Evolutionary conservation across 495 filamentous ascomycete species (phyloP).

Genomic region (Penicillium arizonense): DNA sequence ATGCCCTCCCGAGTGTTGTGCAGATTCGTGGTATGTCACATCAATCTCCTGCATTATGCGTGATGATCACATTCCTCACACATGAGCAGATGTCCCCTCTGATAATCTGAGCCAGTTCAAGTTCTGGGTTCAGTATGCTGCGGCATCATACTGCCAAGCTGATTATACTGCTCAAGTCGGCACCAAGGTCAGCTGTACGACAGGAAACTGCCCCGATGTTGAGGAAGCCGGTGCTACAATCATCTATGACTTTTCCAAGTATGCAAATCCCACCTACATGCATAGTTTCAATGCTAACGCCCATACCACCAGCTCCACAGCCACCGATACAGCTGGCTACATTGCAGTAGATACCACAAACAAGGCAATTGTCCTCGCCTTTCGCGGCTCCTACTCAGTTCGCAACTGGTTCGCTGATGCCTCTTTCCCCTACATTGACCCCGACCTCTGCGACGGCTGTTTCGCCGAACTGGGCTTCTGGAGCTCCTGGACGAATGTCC

Average conservation of each 20-base stretch:
- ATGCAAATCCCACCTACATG: conserved; percentile 16
- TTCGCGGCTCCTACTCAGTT: conserved; percentile 62
- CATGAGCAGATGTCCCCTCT: conserved; percentile 22
- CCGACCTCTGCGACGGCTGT: conserved; percentile 49
- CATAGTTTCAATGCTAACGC: conserved; percentile 4
- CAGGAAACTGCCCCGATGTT: conserved; percentile 56
- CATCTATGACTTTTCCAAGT: conserved; percentile 58
- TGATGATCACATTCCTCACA: background rate
- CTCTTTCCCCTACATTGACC: conserved; percentile 35
- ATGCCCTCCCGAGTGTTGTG: conserved; percentile 12
- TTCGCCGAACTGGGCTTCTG: conserved; percentile 53
- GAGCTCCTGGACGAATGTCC: conserved; percentile 46
- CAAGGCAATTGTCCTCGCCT: conserved; percentile 59
- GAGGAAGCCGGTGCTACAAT: conserved; percentile 51
- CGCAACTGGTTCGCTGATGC: conserved; percentile 66
- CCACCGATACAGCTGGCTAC: conserved; percentile 63
- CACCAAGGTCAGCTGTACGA: conserved; percentile 52
- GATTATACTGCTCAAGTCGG: conserved; percentile 39
- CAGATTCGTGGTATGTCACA: conserved; percentile 17
- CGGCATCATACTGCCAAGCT: conserved; percentile 61
- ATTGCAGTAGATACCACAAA: conserved; percentile 60
- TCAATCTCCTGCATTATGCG: background rate
- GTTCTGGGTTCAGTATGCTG: conserved; percentile 68
- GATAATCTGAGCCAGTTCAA: conserved; percentile 48
- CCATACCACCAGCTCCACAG: conserved; percentile 38